Evolutionary conservation across 1,284 basidiomycete species (phyloP), one percentile per base, ranked within the genome.

Genomic region (Leccinum subfulvum): DNA sequence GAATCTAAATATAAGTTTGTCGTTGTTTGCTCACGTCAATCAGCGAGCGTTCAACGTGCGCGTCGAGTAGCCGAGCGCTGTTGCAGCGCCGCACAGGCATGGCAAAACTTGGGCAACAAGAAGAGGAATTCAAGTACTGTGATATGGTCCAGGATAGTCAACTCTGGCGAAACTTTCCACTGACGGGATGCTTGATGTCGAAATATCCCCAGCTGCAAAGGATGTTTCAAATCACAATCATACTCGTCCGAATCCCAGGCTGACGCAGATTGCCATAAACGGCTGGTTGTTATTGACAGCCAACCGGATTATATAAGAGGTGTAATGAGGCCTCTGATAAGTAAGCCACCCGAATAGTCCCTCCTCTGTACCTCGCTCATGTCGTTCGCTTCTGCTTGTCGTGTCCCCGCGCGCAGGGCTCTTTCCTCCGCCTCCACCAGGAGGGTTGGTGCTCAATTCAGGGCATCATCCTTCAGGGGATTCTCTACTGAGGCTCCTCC

Each of bases 401-500:
- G 84, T 66, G 71, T 77, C 1, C 79, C 85, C 37, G 67, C 77
- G 41, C 80, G 83, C 65, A 80, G 78, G 63, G 76, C 78, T 58
- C 76, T 79, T 54, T 69, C 76, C 62, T 69, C 78, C 59, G 71
- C 77, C 16, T 72, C 79, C 1, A 62, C 68, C 57, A 73, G 71
- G 44, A 72, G 73, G 58, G 62, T 56, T 63, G 72, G 70, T 44
- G 65, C 59, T 49, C 73, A 61, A 59, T 39, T 60, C 64, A 73
- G 61, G 58, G 72, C 61, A 58, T 71, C 75, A 1, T 76, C 82
- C 9, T 81, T 81, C 75, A 82, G 88, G 68, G 79, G 77, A 57
- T 90, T 80, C 76, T 84, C 89, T 3, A 88, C 88, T 3, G 79
- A 82, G 58, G 70, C 78, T 0, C 77, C 79, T 0, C 77, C 79